Evolutionary conservation across 805 yeast species (phyloP).

Genomic region (Hanseniaspora taiwanica): DNA sequence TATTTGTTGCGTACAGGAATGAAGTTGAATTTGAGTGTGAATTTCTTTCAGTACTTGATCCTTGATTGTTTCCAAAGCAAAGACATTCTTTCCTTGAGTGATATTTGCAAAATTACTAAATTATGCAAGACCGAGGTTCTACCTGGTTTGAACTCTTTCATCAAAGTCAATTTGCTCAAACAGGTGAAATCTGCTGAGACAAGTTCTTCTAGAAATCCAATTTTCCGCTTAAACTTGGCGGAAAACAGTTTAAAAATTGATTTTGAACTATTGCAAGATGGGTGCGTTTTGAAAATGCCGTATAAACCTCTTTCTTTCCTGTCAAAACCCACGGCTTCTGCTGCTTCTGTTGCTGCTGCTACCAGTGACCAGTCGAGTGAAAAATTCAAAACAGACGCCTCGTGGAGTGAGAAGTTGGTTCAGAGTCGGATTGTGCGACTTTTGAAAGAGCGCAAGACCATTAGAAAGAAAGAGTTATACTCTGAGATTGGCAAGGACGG

Average conservation of each 20-base stretch:
- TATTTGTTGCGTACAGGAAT: conserved; percentile 3
- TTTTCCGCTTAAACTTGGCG: background rate
- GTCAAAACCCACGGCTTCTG: too few species aligned
- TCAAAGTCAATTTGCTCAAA: background rate
- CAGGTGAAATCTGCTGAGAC: background rate
- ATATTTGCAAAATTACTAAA: background rate
- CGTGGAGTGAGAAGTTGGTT: background rate
- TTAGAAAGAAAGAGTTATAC: background rate
- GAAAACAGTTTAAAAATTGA: background rate
- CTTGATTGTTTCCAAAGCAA: background rate
- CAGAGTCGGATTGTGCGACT: background rate
- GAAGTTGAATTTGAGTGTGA: background rate
- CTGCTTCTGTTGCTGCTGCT: too few species aligned
- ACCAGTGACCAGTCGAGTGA: background rate
- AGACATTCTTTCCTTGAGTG: background rate
- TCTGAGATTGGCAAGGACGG: background rate
- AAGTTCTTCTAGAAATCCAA: too few species aligned
- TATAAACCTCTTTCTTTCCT: too few species aligned
- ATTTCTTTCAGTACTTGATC: background rate
- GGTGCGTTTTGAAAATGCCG: background rate
- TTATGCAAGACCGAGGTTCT: background rate
- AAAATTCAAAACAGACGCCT: too few species aligned
- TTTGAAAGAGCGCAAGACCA: background rate
- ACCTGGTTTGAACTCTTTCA: background rate
- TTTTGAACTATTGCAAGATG: background rate